Percentiles rank a stretch among this genome's conserved stretches.
These are phyloP conservation scores for Annulohypoxylon maeteangense DNA, from an alignment of 495 filamentous ascomycete species.

Conservation along the genomic window DNA sequence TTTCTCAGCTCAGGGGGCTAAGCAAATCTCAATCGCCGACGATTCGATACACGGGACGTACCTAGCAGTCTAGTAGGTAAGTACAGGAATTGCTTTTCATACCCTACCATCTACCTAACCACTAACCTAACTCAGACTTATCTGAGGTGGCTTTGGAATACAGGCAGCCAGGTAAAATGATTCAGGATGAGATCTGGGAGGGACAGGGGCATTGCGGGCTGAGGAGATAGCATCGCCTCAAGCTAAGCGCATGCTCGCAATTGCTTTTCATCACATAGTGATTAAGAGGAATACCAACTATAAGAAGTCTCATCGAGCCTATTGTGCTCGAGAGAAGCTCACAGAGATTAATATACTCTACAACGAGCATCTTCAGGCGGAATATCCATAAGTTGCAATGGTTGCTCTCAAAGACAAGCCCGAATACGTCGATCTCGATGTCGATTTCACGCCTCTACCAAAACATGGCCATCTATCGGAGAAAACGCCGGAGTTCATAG, in stretches of 20 bases:
- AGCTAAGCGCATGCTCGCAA: not conserved
- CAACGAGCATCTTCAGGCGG: not conserved
- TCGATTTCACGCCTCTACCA: conserved; percentile 41
- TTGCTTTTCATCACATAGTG: not conserved
- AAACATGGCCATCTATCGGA: conserved; percentile 43
- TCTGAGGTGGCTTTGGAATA: too few relatives aligned
- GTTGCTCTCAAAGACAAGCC: conserved; percentile 37
- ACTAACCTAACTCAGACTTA: too few relatives aligned
- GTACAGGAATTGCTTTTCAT: too few relatives aligned
- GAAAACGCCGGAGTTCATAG: conserved; percentile 35
- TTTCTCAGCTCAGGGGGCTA: conserved; percentile 1
- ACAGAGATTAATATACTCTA: not conserved
- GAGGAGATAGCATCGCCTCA: not conserved
- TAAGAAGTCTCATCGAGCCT: not conserved
- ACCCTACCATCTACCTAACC: too few relatives aligned
- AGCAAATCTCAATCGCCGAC: not conserved
- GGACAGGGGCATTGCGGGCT: not conserved
- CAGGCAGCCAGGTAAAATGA: too few relatives aligned
- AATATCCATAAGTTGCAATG: conserved; percentile 17
- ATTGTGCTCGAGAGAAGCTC: not conserved
- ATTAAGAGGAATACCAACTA: too few relatives aligned
- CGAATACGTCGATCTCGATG: conserved; percentile 33
- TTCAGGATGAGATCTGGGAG: not conserved
- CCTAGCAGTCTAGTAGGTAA: too few relatives aligned
- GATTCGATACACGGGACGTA: too few relatives aligned